These are phyloP conservation scores for Boletus sensibilis DNA, from an alignment of 768 basidiomycete genomes.

Conservation along the genomic window DNA sequence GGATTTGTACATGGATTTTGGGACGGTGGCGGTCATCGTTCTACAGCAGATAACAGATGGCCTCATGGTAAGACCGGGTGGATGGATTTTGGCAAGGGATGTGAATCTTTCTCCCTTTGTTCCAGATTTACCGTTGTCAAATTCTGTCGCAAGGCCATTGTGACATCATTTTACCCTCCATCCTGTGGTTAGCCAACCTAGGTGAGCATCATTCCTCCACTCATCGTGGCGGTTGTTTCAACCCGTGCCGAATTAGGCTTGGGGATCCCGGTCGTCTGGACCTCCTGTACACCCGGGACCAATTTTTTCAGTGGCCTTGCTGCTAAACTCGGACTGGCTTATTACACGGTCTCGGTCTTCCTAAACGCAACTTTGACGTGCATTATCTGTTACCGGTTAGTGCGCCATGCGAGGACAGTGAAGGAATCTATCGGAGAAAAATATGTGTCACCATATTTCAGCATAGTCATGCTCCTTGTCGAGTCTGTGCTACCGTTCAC, in stretches of 20 bases:
- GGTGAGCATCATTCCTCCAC: background rate
- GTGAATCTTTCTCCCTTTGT: background rate
- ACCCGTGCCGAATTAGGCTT: background rate
- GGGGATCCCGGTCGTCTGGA: background rate
- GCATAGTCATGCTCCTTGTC: slow-evolving; percentile 1
- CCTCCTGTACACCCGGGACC: background rate
- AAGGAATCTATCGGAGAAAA: background rate
- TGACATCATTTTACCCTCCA: slow-evolving; percentile 7
- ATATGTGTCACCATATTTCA: background rate
- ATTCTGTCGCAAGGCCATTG: slow-evolving; percentile 28
- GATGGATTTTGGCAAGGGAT: background rate
- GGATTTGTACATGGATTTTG: slow-evolving; percentile 22
- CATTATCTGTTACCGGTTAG: slow-evolving; percentile 11
- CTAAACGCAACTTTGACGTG: slow-evolving; percentile 6
- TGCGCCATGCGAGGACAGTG: background rate
- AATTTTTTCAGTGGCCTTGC: background rate
- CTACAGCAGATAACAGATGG: slow-evolving; percentile 33
- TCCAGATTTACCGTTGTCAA: slow-evolving; percentile 38
- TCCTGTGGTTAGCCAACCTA: slow-evolving; percentile 9
- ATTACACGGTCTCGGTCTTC: background rate
- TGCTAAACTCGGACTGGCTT: background rate
- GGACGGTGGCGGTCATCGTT: slow-evolving; percentile 23
- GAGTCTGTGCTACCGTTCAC: slow-evolving; percentile 18
- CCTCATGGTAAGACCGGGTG: slow-evolving; percentile 15
- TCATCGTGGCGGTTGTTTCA: background rate